Conservation (phyloP, 2,329 filamentous ascomycete species). For the Penicillium nordicum region DNA sequence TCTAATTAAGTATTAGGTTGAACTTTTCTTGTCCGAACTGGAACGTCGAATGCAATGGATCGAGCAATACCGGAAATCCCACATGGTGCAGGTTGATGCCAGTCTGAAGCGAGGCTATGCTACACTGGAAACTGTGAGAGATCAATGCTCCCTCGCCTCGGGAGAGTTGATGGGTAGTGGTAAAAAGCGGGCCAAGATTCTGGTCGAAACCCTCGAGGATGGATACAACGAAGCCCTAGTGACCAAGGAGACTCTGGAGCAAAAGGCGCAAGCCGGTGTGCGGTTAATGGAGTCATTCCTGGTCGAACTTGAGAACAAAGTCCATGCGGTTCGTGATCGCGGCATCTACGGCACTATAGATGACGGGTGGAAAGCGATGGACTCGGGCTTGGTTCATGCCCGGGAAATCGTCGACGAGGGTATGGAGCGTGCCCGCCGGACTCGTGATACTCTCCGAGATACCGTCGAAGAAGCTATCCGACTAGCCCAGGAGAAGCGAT, state of each 20-base stretch:
- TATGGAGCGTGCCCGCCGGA: conserved; percentile 75
- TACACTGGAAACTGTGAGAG: conserved; percentile 80
- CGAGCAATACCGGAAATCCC: conserved; percentile 80
- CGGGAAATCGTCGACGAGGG: conserved; percentile 75
- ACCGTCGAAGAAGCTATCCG: conserved; percentile 75
- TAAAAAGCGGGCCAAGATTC: conserved; percentile 74
- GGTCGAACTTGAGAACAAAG: conserved; percentile 77
- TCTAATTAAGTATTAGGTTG: conserved; percentile 34
- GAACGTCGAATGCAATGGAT: conserved; percentile 83
- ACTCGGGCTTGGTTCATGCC: conserved; percentile 72
- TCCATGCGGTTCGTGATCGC: conserved; percentile 73
- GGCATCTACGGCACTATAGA: conserved; percentile 75
- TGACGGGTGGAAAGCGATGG: conserved; percentile 74
- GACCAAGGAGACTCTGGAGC: conserved; percentile 80
- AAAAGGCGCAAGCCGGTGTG: conserved; percentile 85
- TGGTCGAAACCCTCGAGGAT: conserved; percentile 87
- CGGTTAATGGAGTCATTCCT: conserved; percentile 82
- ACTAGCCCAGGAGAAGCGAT: conserved; percentile 71
- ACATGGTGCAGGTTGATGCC: conserved; percentile 74
- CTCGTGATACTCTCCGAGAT: conserved; percentile 77
- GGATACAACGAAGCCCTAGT: conserved; percentile 82
- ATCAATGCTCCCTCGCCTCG: conserved; percentile 83
- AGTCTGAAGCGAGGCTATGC: conserved; percentile 81
- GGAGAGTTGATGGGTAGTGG: conserved; percentile 87
- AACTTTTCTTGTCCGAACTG: conserved; percentile 67